Evolutionary conservation across 306 rosid species (phyloP).

Genomic region (Pyrus pyrifolia): DNA sequence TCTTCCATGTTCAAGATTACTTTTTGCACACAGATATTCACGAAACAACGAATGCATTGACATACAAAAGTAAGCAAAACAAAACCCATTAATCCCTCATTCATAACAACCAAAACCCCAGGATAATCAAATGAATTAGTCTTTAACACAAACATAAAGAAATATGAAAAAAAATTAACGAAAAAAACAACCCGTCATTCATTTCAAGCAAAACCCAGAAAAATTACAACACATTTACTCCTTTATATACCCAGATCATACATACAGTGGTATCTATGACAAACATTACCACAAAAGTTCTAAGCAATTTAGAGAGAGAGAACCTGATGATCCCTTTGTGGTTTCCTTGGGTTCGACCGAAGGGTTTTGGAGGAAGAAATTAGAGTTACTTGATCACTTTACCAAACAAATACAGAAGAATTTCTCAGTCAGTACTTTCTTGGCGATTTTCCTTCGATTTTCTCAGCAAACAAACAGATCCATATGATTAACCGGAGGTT

Average conservation of each 20-base stretch:
- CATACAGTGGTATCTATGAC: not conserved
- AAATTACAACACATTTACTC: not conserved
- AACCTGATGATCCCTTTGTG: not conserved
- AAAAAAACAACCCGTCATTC: not conserved
- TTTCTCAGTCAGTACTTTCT: not conserved
- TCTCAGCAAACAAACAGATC: slow-evolving; percentile 1
- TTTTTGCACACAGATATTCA: not conserved
- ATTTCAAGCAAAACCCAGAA: slow-evolving; percentile 2
- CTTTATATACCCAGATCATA: not conserved
- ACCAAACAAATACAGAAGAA: not conserved
- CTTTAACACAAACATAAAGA: not conserved
- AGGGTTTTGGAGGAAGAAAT: not conserved
- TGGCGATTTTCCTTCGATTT: not conserved
- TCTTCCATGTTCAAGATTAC: not conserved
- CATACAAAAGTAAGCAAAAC: not conserved
- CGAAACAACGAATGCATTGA: too few species aligned
- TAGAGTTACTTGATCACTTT: not conserved
- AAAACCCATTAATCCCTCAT: not conserved
- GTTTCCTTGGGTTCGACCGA: not conserved
- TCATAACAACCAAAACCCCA: not conserved
- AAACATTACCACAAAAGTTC: not conserved
- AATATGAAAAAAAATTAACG: not conserved
- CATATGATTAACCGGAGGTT: not conserved
- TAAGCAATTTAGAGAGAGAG: not conserved
- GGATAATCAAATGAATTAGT: not conserved